Conservation (phyloP, 2,329 filamentous ascomycete genomes). For the Cladosporium oxysporum region DNA sequence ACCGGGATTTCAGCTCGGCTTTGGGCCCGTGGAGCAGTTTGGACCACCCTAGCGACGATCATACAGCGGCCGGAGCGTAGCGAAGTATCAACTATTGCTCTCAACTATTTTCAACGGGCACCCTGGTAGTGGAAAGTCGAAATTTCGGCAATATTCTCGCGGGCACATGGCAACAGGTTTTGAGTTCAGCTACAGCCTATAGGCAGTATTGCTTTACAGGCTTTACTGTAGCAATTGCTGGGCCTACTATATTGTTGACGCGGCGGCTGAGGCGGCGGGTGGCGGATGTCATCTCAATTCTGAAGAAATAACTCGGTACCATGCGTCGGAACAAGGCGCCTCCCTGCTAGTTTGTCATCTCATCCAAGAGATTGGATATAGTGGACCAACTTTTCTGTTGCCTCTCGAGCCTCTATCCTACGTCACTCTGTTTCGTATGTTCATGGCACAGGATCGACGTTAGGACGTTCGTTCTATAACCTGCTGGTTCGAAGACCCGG, state of each 20-base stretch:
- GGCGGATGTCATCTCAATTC: not conserved
- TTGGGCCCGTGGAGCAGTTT: not conserved
- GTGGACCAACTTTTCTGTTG: not conserved
- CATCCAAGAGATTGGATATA: not conserved
- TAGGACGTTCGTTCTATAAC: not conserved
- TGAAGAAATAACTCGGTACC: constrained; percentile 8
- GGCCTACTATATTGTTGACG: not conserved
- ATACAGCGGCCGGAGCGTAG: constrained; percentile 11
- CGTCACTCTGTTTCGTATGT: not conserved
- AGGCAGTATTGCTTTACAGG: not conserved
- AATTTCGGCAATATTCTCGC: constrained; percentile 12
- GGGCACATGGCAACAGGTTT: not conserved
- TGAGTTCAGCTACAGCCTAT: constrained; percentile 2
- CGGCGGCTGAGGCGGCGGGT: constrained; percentile 10
- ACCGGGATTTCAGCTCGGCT: not conserved
- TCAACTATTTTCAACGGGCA: not conserved
- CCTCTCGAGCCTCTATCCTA: not conserved
- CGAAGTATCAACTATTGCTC: not conserved
- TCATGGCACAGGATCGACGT: not conserved
- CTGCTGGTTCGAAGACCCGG: constrained; percentile 1
- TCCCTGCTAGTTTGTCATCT: not conserved
- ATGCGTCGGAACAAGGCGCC: not conserved
- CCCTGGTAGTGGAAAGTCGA: constrained; percentile 11
- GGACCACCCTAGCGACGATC: constrained; percentile 11
- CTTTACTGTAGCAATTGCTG: not conserved